Percentiles rank a stretch among this genome's conserved stretches.
Conservation (phyloP, 2,329 filamentous ascomycete genomes). For the Cercospora sesami region DNA sequence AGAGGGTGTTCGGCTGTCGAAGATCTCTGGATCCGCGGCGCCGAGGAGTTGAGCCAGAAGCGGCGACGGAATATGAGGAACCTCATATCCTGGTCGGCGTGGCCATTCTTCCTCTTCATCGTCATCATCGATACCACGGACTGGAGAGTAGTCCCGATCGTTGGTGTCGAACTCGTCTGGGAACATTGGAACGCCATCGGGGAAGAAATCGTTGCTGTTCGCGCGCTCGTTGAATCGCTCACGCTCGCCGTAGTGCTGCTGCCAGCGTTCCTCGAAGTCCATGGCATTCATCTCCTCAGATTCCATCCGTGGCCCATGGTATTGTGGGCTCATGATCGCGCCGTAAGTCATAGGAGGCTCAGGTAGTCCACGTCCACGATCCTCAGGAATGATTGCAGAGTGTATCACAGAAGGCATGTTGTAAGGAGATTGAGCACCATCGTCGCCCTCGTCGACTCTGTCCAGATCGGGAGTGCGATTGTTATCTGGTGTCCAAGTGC, state of each 20-base stretch:
- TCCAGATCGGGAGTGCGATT: neutral
- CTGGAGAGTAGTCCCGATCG: constrained; percentile 13
- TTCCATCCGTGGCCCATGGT: constrained; percentile 8
- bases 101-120: constrained; percentile 15
- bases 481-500: constrained; percentile 7
- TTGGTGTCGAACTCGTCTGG: constrained; percentile 18
- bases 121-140: constrained; percentile 15
- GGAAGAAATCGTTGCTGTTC: constrained; percentile 15
- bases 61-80: constrained; percentile 15
- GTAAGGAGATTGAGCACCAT: constrained; percentile 18
- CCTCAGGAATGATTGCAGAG: constrained; percentile 13
- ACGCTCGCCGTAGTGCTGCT: constrained; percentile 9
- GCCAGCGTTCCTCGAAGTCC: constrained; percentile 9
- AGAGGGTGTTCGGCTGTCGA: constrained; percentile 6
- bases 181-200: constrained; percentile 11
- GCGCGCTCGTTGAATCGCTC: constrained; percentile 11
- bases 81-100: constrained; percentile 16
- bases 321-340: constrained; percentile 12
- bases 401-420: constrained; percentile 10
- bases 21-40: constrained; percentile 6
- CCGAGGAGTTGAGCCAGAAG: constrained; percentile 18
- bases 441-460: constrained; percentile 11
- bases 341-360: constrained; percentile 8
- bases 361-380: constrained; percentile 12
- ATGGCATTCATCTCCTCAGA: constrained; percentile 9